phyloP scores from a whole-genome alignment of 2,329 filamentous ascomycete genomes.

The Aureobasidium sp. region DNA sequence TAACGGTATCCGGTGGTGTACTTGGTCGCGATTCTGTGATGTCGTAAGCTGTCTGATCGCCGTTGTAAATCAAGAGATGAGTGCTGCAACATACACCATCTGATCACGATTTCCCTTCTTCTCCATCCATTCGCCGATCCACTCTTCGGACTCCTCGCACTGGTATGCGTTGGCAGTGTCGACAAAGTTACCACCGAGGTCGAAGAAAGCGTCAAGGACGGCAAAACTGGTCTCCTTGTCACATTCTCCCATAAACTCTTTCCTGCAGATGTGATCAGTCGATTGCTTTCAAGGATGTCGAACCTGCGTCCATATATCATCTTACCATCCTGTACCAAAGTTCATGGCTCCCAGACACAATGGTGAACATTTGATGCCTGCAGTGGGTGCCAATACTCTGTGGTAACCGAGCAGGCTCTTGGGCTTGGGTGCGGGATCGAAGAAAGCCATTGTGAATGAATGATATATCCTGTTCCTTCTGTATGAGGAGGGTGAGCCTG shows the following conservation, averaged over 20 bases:
- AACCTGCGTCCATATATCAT: background rate
- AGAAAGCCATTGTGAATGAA: slow-evolving; percentile 18
- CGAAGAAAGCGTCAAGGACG: slow-evolving; percentile 60
- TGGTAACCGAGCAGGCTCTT: slow-evolving; percentile 18
- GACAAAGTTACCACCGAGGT: slow-evolving; percentile 65
- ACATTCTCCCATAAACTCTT: slow-evolving; percentile 56
- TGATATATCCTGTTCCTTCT: too few species aligned
- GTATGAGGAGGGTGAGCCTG: background rate
- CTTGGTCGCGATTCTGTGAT: slow-evolving; percentile 35
- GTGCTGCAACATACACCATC: slow-evolving; percentile 27
- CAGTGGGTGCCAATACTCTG: slow-evolving; percentile 18
- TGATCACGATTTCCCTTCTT: slow-evolving; percentile 31
- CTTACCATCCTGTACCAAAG: slow-evolving; percentile 51
- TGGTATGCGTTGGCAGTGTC: slow-evolving; percentile 48
- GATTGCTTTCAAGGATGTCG: background rate
- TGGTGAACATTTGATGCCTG: slow-evolving; percentile 29
- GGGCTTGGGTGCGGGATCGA: slow-evolving; percentile 17
- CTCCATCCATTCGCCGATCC: slow-evolving; percentile 41
- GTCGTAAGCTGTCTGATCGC: background rate
- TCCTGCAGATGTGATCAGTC: slow-evolving; percentile 19
- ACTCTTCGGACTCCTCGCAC: slow-evolving; percentile 35
- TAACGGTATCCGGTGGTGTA: slow-evolving; percentile 28
- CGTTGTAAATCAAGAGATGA: background rate
- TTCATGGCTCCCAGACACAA: slow-evolving; percentile 55
- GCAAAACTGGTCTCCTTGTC: slow-evolving; percentile 55